These are phyloP conservation scores for Rhodocollybia butyracea DNA, from an alignment of 768 basidiomycete genomes.

Conservation along the genomic window DNA sequence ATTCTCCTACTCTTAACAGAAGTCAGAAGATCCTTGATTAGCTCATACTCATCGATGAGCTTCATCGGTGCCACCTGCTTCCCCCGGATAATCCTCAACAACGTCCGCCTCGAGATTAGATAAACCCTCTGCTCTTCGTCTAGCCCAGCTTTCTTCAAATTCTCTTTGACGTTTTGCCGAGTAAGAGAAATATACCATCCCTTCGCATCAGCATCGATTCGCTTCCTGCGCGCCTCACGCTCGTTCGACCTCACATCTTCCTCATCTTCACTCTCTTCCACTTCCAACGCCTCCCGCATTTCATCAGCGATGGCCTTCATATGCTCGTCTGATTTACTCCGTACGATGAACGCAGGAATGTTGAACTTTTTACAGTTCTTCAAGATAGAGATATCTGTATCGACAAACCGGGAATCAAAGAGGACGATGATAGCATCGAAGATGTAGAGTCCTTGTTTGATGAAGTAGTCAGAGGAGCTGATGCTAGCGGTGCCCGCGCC, in stretches of 20 bases:
- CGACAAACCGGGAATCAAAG: constrained; percentile 29
- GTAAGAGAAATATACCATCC: not conserved
- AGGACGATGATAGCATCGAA: constrained; percentile 32
- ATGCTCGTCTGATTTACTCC: constrained; percentile 29
- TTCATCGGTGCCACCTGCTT: not conserved
- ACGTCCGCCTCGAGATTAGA: not conserved
- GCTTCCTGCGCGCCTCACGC: not conserved
- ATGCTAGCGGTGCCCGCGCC: constrained; percentile 30
- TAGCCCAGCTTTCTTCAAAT: constrained; percentile 1
- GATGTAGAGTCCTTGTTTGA: constrained; percentile 30
- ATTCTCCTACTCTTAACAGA: not conserved
- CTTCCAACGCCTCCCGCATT: constrained; percentile 1
- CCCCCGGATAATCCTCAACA: not conserved
- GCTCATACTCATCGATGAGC: constrained; percentile 2
- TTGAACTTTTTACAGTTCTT: constrained; percentile 25
- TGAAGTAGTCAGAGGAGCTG: constrained; percentile 32
- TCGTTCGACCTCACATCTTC: not conserved
- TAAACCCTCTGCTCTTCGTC: not conserved
- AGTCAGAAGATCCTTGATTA: not conserved
- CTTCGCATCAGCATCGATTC: constrained; percentile 1
- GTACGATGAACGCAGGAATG: constrained; percentile 32
- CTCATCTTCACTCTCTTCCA: constrained; percentile 3
- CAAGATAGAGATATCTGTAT: constrained; percentile 31
- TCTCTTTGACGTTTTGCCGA: not conserved
- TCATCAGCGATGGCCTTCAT: constrained; percentile 2